These are phyloP conservation scores for Fusarium sublunatum DNA, from an alignment of 2,329 filamentous ascomycete species.

Conservation along the genomic window DNA sequence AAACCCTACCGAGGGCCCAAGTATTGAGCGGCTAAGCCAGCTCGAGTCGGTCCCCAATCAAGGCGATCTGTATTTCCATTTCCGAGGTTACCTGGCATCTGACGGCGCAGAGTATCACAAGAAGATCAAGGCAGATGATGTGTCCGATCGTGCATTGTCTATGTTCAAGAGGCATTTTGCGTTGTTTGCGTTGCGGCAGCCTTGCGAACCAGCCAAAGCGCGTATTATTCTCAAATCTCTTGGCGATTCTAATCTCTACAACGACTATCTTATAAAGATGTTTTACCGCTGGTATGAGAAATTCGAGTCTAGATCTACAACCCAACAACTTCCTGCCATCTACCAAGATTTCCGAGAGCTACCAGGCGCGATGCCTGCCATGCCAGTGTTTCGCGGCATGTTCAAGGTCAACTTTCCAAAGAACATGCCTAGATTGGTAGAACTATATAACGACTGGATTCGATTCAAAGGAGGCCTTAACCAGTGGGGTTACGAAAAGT, in stretches of 20 bases:
- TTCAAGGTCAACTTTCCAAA: constrained; percentile 56
- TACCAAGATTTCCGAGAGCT: constrained; percentile 61
- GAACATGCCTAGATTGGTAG: constrained; percentile 57
- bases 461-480: constrained; percentile 54
- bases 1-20: constrained; percentile 14
- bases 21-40: constrained; percentile 31
- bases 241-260: constrained; percentile 55
- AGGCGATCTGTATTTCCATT: constrained; percentile 49
- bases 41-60: constrained; percentile 47
- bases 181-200: constrained; percentile 47
- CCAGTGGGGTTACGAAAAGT: constrained; percentile 60
- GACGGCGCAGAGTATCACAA: constrained; percentile 42
- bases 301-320: constrained; percentile 44
- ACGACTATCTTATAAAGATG: constrained; percentile 56
- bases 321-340: constrained; percentile 53
- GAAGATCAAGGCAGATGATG: constrained; percentile 37
- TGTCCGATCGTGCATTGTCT: constrained; percentile 42
- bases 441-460: constrained; percentile 63
- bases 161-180: constrained; percentile 50
- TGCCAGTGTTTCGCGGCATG: constrained; percentile 57
- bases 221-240: constrained; percentile 55
- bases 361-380: constrained; percentile 52
- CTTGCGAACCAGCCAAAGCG: constrained; percentile 51
- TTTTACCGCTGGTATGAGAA: constrained; percentile 47
- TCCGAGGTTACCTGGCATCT: constrained; percentile 49